Conservation (phyloP, 1,284 basidiomycete genomes). For the Cryptococcus neoformans region DNA sequence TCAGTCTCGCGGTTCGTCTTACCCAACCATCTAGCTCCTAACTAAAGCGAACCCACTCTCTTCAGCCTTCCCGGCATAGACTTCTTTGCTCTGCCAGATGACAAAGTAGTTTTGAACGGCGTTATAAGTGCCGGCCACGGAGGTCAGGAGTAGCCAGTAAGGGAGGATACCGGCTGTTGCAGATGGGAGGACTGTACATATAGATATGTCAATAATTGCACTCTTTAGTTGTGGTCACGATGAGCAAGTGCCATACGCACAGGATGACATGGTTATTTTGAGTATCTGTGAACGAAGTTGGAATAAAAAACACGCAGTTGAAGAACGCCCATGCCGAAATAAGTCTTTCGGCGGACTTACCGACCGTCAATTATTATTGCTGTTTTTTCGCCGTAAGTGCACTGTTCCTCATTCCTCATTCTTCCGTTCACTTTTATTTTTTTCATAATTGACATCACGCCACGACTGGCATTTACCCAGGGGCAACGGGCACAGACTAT, state of each 20-base stretch:
- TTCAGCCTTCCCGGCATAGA: slow-evolving; percentile 64
- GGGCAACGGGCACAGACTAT: neutral
- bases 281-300: neutral
- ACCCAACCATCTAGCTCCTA: neutral
- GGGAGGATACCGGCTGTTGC: slow-evolving; percentile 63
- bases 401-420: too few relatives aligned
- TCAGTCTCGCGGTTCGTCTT: neutral
- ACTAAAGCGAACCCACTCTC: slow-evolving; percentile 42
- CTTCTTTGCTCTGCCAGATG: slow-evolving; percentile 67
- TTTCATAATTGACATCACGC: too few relatives aligned
- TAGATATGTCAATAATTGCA: neutral
- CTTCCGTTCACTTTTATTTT: too few relatives aligned
- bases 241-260: neutral
- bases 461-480: neutral
- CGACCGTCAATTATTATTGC: too few relatives aligned
- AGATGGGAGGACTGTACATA: slow-evolving; percentile 24
- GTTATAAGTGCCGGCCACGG: slow-evolving; percentile 76
- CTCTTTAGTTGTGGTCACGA: neutral
- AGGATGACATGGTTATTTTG: neutral
- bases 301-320: neutral
- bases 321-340: too few relatives aligned
- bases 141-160: slow-evolving; percentile 78
- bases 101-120: slow-evolving; percentile 76
- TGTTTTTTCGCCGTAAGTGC: too few relatives aligned
- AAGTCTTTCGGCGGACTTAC: too few relatives aligned